phyloP scores from a whole-genome alignment of 768 basidiomycete genomes.

The Sarcodon sp. region DNA sequence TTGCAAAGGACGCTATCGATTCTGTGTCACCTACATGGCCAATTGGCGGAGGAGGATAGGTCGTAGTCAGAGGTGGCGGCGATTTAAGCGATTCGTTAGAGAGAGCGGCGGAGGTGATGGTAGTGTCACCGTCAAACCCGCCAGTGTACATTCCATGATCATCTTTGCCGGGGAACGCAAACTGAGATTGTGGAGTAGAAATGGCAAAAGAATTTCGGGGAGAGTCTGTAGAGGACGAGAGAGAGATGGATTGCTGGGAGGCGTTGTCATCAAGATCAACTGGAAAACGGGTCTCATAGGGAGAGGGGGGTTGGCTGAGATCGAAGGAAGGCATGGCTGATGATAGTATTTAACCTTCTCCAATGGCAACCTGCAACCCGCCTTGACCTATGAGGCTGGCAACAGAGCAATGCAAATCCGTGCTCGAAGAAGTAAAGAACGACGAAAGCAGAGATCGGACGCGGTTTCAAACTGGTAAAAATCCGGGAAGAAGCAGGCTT shows the following conservation, averaged over 20 bases:
- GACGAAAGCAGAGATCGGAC: too few species aligned
- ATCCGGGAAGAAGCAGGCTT: too few species aligned
- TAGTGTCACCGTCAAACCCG: slow-evolving; percentile 8
- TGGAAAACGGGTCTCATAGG: slow-evolving; percentile 1
- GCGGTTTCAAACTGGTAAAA: too few species aligned
- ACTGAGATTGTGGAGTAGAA: slow-evolving; percentile 3
- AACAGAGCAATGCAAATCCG: too few species aligned
- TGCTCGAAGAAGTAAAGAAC: too few species aligned
- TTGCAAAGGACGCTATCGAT: slow-evolving; percentile 46
- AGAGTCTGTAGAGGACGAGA: slow-evolving; percentile 52
- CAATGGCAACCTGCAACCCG: too few species aligned
- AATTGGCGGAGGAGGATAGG: slow-evolving; percentile 48
- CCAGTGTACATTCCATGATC: slow-evolving; percentile 8
- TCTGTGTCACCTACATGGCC: slow-evolving; percentile 26
- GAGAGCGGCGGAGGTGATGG: slow-evolving; percentile 11
- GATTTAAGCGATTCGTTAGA: slow-evolving; percentile 5
- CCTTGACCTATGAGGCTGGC: too few species aligned
- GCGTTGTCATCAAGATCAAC: slow-evolving; percentile 56
- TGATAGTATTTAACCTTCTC: too few species aligned
- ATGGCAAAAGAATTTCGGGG: slow-evolving; percentile 17
- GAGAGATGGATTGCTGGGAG: slow-evolving; percentile 65
- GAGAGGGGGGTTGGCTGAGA: too few species aligned
- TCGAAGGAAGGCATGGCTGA: too few species aligned
- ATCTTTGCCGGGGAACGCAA: slow-evolving; percentile 5
- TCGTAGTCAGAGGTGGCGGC: not conserved